Base-by-base conservation (phyloP, 2,329 filamentous ascomycete genomes). In the Pseudocercospora pini-densiflorae region DNA sequence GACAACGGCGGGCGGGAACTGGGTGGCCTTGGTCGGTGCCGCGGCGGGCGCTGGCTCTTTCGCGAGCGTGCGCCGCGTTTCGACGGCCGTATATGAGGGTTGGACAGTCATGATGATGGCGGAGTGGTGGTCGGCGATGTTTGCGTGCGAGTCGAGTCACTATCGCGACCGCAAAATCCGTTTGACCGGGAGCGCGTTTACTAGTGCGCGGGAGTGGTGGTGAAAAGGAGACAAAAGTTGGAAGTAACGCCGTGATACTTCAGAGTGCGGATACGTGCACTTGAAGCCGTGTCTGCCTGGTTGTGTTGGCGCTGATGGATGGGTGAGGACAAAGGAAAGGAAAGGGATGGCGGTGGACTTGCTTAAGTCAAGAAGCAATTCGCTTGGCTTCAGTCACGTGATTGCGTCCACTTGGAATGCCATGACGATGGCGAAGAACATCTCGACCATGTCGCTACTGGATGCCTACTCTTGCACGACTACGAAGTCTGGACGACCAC, bases 1-100 rank as follows among this genome's bases (percentile, higher is more conserved):
- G 73, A 93, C 91, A 67, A 98, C 92, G n/a, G 90, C 87, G 51
- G 87, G 83, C 33, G 93, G 90, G 90, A 93, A 98, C 73, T 91
- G 88, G 59, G 82, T 68, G 23, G 73, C 54, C 36, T 72, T 67
- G 27, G 69, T 55, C 19, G 69, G 65, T 51, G 71, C 55, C 27
- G 65, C 31, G n/a, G 71, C 27, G 10, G 68, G 55, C n/a, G 49
- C 45, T 8, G 70, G 65, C 29, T 72, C 69, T 59, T 68, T 68
- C 23, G 74, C 72, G 64, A 82, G 76, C 23, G 77, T 76, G 16
- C 79, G 81, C 70, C 83, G 80, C 60, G 81, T 80, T 68, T 77
- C 73, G 47, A 85, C 83, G 36, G 81, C 64, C 66, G 81, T 83
- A 73, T 80, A 85, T 61, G 83, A 80, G 59, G 81, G 78, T 62